Evolutionary conservation across 2,329 filamentous ascomycete genomes (phyloP).

Genomic region (Colletotrichum chlorophyti): DNA sequence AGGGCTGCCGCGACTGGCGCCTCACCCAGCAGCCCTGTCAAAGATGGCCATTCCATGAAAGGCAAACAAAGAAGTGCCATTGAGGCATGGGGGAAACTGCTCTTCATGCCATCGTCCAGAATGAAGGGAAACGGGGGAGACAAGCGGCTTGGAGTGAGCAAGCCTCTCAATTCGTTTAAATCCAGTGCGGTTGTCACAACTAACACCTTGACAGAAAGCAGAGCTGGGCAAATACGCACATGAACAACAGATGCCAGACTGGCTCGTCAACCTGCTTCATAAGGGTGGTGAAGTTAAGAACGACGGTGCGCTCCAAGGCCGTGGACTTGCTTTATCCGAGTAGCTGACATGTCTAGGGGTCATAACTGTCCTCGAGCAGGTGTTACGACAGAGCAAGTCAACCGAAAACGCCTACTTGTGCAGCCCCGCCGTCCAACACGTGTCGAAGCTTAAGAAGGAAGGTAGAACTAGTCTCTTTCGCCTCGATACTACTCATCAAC

Average conservation of each 20-base stretch:
- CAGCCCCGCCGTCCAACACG: slow-evolving; percentile 75
- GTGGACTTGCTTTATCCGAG: too few relatives aligned
- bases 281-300: slow-evolving; percentile 62
- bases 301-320: slow-evolving; percentile 53
- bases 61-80: slow-evolving; percentile 32
- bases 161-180: background rate
- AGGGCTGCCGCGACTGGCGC: background rate
- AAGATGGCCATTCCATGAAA: background rate
- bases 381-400: slow-evolving; percentile 68
- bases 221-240: slow-evolving; percentile 77
- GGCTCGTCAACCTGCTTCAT: slow-evolving; percentile 68
- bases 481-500: too few relatives aligned
- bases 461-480: too few relatives aligned
- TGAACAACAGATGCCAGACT: slow-evolving; percentile 77
- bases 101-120: slow-evolving; percentile 15
- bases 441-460: slow-evolving; percentile 83
- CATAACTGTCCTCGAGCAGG: slow-evolving; percentile 65
- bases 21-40: background rate
- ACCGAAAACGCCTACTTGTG: slow-evolving; percentile 82
- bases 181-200: background rate
- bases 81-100: slow-evolving; percentile 39
- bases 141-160: slow-evolving; percentile 19
- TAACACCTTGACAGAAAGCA: slow-evolving; percentile 48
- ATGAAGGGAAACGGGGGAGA: background rate
- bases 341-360: slow-evolving; percentile 60